Evolutionary conservation across 2,329 filamentous ascomycete genomes (phyloP), one percentile per base, ranked within the genome.

Genomic region (Ascochyta pisi): DNA sequence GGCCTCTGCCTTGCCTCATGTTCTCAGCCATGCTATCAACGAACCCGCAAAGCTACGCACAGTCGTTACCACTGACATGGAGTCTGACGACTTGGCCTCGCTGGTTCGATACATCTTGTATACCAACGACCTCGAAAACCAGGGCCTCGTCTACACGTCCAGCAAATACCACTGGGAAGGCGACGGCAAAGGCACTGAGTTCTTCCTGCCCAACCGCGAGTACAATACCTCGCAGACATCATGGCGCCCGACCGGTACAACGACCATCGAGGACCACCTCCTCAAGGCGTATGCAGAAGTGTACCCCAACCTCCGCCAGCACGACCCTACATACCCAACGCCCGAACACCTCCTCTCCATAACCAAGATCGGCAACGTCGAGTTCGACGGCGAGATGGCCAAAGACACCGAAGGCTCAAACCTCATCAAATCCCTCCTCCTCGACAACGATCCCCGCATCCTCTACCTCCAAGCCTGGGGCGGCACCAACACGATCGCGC

Each of bases 101-200:
- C 34, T 60, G 5, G 57, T 60, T 8, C 53, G 57, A 7, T 60
- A 60, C 46, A 16, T 60, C 2, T 34, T 60, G 6, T 60, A 60
- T 9, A 38, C 53, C 31, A 60, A 60, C 31, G 57, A 60, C 15
- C 45, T 60, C 41, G 57, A 60, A 3, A 60, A 51, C 23, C 45
- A 60, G 24, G 57, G 53, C 7, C 40, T 60, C 8, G 50, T 60
- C 26, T 60, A 57, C 50, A 54, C 57, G 9, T 57, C 57, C n/a
- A 60, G 57, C 42, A 57, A 51, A 34, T 60, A 23, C 19, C 57
- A 60, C n/a, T 60, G 53, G 57, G 57, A 52, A 27, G 53, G 57
- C 31, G 53, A 60, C 16, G 53, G 53, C n/a, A 50, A 57, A 24
- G 41, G 37, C 22, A 57, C 57, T 2, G n/a, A 40, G 3, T 60